Base-by-base conservation (phyloP, 495 filamentous ascomycete species). In the Recurvomyces mirabilis region DNA sequence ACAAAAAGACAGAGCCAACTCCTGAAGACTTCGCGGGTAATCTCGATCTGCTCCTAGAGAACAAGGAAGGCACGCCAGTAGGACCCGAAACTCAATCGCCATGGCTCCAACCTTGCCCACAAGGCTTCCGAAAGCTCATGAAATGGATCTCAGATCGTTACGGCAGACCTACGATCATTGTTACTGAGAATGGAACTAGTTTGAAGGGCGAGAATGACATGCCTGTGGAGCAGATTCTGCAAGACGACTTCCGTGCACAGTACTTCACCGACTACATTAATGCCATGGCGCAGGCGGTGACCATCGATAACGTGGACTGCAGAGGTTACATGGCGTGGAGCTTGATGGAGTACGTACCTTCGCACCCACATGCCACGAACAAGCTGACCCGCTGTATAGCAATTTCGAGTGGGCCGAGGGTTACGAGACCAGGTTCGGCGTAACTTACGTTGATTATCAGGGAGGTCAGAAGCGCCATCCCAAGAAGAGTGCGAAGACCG, bases 181-280 rank as follows among this genome's bases (percentile, higher is more conserved):
- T 86, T 43, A 89, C 83, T 0, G 84, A 87, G 70, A 87, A 84
- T 63, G 82, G 84, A 15, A 87, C 82, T 3, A 79, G 75, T 49
- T 65, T 84, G 54, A 80, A 83, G 56, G 81, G 80, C 31, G 82
- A 87, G 69, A 87, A 82, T 58, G 80, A 86, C 55, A 58, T 84
- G 61, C 64, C 75, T 5, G 57, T 75, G 19, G 78, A 84, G 28
- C 51, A 86, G 56, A 28, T 59, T 41, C 21, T 41, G 25, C 6
- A 58, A 54, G 35, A 60, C 52, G 20, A 52, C 39, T 44, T 51
- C 57, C 25, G 60, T 6, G 42, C 50, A 33, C 43, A 60, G 49
- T 49, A 61, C 58, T 44, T 61, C 52, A 21, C 49, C 38, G 78
- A 74, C 45, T 87, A 91, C 59, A 70, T 87, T 41, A 63, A 68